Percentiles rank a stretch among this genome's conserved stretches.
Evolutionary conservation across 441 rosid species (phyloP).

Genomic region (Francoa sonchifolia): DNA sequence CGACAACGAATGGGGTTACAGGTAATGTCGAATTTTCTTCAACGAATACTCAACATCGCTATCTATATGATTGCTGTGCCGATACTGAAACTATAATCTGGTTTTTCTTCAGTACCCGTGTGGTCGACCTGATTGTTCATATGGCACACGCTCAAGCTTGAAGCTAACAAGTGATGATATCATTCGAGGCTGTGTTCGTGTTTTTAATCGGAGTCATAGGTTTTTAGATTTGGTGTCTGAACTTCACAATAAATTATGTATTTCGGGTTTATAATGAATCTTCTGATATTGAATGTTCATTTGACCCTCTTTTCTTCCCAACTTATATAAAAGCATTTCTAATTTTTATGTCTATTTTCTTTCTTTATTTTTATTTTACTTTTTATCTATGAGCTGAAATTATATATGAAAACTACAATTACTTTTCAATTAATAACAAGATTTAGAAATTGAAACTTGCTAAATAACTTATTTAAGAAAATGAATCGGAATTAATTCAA

Average conservation of each 20-base stretch:
- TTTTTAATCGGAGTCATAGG: neutral
- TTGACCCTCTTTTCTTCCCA: too few relatives aligned
- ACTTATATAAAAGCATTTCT: too few relatives aligned
- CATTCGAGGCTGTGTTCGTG: neutral
- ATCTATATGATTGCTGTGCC: neutral
- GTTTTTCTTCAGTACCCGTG: slow-evolving; percentile 40
- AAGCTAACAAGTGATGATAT: slow-evolving; percentile 1
- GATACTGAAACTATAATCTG: neutral
- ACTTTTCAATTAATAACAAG: too few relatives aligned
- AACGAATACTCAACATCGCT: neutral
- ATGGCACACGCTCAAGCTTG: slow-evolving; percentile 30
- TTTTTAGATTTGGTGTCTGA: neutral
- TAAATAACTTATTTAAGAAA: too few relatives aligned
- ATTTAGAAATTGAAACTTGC: too few relatives aligned
- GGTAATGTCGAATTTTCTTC: slow-evolving; percentile 19
- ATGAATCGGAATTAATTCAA: too few relatives aligned
- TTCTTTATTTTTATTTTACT: too few relatives aligned
- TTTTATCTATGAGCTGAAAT: too few relatives aligned
- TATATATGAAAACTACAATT: too few relatives aligned
- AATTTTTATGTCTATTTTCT: too few relatives aligned
- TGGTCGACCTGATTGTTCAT: slow-evolving; percentile 59
- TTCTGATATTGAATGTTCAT: too few relatives aligned
- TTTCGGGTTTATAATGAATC: too few relatives aligned
- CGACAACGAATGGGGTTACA: slow-evolving; percentile 92
- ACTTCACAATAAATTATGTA: slow-evolving; percentile 15